Percentiles rank a stretch among this genome's conserved stretches.
phyloP scores from a whole-genome alignment of 2,329 filamentous ascomycete genomes.

The Coniochaeta sp. region DNA sequence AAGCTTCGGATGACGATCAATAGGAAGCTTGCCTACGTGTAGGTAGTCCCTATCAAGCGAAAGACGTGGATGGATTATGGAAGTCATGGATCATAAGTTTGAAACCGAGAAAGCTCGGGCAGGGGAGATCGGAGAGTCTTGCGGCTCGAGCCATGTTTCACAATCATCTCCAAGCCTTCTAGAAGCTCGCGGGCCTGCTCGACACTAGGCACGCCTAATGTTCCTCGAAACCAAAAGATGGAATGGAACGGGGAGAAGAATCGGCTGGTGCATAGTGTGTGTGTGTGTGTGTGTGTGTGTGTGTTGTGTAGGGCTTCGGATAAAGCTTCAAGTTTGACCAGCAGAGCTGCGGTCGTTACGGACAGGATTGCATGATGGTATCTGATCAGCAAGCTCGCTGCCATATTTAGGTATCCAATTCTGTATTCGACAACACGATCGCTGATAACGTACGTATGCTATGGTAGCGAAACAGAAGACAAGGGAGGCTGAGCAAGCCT shows the following conservation, averaged over 20 bases:
- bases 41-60: neutral
- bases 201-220: neutral
- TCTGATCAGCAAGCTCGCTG: neutral
- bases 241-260: neutral
- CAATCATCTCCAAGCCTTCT: neutral
- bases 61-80: neutral
- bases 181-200: neutral
- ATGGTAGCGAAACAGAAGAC: neutral
- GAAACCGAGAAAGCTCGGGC: neutral
- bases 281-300: too few relatives aligned
- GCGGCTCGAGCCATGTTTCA: neutral
- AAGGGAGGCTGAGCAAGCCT: slow-evolving; percentile 1
- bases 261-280: neutral
- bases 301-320: neutral
- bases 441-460: neutral
- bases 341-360: neutral
- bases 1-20: neutral
- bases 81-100: neutral
- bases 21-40: too few relatives aligned
- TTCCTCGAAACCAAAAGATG: neutral
- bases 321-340: neutral
- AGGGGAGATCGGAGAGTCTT: neutral
- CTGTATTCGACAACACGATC: neutral
- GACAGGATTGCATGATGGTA: neutral
- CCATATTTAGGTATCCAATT: neutral